These are phyloP conservation scores for Coffea canephora DNA, from an alignment of 257 asterid genomes.

Conservation along the genomic window DNA sequence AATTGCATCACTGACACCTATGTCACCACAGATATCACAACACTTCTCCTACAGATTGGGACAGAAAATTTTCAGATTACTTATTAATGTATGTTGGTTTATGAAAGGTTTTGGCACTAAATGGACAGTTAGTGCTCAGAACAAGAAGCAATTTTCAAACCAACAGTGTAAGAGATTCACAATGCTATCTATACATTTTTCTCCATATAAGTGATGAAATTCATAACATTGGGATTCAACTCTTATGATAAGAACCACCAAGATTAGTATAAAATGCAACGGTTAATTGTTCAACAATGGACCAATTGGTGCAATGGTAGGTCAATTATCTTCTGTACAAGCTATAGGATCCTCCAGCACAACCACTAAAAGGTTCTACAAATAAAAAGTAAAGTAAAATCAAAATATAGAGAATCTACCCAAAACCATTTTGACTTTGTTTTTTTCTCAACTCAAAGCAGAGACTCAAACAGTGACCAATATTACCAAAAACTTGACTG, in stretches of 20 bases:
- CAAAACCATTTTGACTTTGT: background rate
- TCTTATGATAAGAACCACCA: background rate
- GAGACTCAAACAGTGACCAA: background rate
- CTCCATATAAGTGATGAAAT: background rate
- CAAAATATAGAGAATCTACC: background rate
- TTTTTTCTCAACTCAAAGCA: background rate
- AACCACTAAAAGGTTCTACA: background rate
- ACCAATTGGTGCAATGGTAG: background rate
- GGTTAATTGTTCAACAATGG: background rate
- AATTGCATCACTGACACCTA: constrained; percentile 42
- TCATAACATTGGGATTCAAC: background rate
- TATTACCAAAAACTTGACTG: background rate
- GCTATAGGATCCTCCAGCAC: background rate
- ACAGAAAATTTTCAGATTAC: background rate
- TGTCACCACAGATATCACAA: constrained; percentile 63
- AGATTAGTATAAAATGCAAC: background rate
- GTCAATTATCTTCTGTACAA: background rate
- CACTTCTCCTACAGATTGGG: constrained; percentile 42
- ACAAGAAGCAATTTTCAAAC: background rate
- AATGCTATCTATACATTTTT: background rate
- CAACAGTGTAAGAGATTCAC: background rate
- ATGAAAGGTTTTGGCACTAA: background rate
- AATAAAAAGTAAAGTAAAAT: background rate
- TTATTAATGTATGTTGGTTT: background rate
- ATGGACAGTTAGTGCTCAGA: background rate